Evolutionary conservation across 2,329 filamentous ascomycete species (phyloP).

Genomic region (Ophiostoma perfectum): DNA sequence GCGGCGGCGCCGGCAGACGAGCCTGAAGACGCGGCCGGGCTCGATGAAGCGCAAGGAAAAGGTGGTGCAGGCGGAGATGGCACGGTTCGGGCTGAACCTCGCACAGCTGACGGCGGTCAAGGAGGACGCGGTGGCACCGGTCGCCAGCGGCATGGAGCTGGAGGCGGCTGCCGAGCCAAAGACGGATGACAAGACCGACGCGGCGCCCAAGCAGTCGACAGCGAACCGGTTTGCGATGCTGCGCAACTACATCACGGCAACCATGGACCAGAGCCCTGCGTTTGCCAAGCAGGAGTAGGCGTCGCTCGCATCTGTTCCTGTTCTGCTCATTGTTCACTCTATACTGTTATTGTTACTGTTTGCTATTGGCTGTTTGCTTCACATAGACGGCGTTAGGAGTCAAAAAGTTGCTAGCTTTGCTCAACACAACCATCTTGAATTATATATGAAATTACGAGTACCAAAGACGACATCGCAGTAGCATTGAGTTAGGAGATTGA

Average conservation of each 20-base stretch:
- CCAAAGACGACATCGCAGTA: no score
- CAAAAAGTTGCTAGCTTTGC: not conserved
- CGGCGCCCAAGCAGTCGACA: slow-evolving; percentile 35
- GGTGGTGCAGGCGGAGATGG: slow-evolving; percentile 72
- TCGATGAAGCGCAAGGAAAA: slow-evolving; percentile 78
- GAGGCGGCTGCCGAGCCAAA: not conserved
- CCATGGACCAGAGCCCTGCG: slow-evolving; percentile 81
- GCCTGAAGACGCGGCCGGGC: slow-evolving; percentile 67
- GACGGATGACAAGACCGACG: not conserved
- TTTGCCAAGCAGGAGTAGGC: slow-evolving; percentile 44
- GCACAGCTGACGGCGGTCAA: slow-evolving; percentile 56
- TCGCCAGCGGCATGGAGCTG: not conserved
- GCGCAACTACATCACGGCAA: slow-evolving; percentile 75
- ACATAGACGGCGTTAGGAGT: slow-evolving; percentile 3
- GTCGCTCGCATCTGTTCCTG: no score
- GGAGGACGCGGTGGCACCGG: slow-evolving; percentile 23
- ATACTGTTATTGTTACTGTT: not conserved
- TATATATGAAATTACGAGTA: no score
- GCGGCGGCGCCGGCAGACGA: slow-evolving; percentile 67
- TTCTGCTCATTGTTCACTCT: not conserved
- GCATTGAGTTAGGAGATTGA: no score
- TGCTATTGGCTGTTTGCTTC: not conserved
- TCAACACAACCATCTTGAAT: no score
- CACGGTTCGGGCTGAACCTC: slow-evolving; percentile 78
- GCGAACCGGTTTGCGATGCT: slow-evolving; percentile 72